Conservation (phyloP, 208 protist genomes). For the Trichomonas gallinae region DNA sequence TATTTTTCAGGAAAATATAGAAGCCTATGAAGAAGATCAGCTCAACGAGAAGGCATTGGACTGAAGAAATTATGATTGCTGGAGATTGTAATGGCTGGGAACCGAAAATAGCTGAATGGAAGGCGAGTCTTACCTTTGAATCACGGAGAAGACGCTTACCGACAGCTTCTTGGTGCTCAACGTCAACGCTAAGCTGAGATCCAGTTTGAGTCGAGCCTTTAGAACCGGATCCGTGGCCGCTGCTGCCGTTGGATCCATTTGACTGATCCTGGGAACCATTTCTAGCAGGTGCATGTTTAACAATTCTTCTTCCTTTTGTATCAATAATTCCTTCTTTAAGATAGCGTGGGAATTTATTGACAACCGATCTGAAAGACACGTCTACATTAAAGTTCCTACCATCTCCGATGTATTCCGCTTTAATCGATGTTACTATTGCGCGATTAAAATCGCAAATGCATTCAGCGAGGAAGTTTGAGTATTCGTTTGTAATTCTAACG, state of each 20-base stretch:
- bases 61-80: no score
- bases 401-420: not conserved
- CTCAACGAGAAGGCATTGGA: no score
- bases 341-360: not conserved
- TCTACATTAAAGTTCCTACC: not conserved
- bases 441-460: not conserved
- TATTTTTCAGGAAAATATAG: no score
- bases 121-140: not conserved
- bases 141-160: not conserved
- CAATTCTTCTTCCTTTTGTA: not conserved
- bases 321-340: not conserved
- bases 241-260: no score
- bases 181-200: not conserved
- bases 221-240: no score
- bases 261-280: no score
- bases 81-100: no score
- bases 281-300: no score
- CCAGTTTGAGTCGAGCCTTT: no score
- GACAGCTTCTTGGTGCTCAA: not conserved
- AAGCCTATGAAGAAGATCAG: no score
- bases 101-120: not conserved
- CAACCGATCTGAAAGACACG: not conserved
- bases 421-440: not conserved
- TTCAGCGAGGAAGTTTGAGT: not conserved
- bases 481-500: not conserved